Conservation (phyloP, 164 flowering plant species). For the Vitis cinerea region DNA sequence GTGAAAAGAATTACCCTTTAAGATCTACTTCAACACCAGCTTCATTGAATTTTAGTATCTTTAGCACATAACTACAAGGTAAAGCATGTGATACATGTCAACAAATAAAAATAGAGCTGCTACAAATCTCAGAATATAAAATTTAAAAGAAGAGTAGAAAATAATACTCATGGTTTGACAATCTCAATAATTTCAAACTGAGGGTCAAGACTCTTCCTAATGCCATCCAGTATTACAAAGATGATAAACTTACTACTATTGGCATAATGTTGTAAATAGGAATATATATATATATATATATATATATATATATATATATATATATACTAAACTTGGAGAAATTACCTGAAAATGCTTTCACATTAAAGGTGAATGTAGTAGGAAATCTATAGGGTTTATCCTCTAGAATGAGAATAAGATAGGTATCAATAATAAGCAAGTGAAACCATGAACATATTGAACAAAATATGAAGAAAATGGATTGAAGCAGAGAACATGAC, state of each 20-base stretch:
- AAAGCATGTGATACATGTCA: slow-evolving; percentile 18
- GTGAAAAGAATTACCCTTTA: slow-evolving; percentile 54
- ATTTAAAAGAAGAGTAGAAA: not conserved
- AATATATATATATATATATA: not conserved
- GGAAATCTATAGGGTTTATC: slow-evolving; percentile 98
- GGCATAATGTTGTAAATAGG: slow-evolving; percentile 11
- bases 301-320: not conserved
- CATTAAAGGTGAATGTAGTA: slow-evolving; percentile 99
- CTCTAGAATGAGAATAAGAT: slow-evolving; percentile 39
- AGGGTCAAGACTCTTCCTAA: slow-evolving; percentile 98
- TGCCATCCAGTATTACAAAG: slow-evolving; percentile 88
- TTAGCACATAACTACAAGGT: slow-evolving; percentile 76
- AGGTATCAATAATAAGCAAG: not conserved
- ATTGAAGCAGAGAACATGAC: not conserved
- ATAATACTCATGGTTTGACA: slow-evolving; percentile 85
- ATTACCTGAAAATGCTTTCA: slow-evolving; percentile 94
- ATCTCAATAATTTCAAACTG: slow-evolving; percentile 96
- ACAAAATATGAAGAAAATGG: too few species aligned
- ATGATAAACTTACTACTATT: not conserved
- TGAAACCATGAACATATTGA: too few species aligned
- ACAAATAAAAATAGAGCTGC: not conserved
- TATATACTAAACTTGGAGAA: not conserved
- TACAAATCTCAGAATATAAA: not conserved
- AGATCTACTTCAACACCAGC: slow-evolving; percentile 84
- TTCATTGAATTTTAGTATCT: slow-evolving; percentile 83